Conservation (phyloP, 345 rosid species). For the Fremontodendron californicum region DNA sequence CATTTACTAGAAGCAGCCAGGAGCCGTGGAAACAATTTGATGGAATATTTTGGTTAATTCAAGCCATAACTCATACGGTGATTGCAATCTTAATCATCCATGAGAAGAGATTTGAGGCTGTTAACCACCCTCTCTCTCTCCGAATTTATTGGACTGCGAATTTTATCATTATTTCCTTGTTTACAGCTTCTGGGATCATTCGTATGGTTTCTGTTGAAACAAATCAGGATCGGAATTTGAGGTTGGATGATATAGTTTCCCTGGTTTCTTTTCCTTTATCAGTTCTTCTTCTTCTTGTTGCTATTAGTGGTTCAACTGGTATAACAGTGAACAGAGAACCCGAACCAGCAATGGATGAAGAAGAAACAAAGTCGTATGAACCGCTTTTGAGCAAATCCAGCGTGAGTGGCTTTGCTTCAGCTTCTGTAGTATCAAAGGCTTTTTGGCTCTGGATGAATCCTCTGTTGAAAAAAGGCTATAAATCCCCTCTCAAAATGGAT, state of each 20-base stretch:
- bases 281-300: slow-evolving; percentile 40
- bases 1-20: slow-evolving; percentile 34
- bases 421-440: slow-evolving; percentile 54
- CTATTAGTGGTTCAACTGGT: slow-evolving; percentile 75
- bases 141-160: slow-evolving; percentile 57
- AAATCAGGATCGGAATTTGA: slow-evolving; percentile 26
- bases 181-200: slow-evolving; percentile 49
- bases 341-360: slow-evolving; percentile 29
- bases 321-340: slow-evolving; percentile 28
- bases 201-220: slow-evolving; percentile 35
- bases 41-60: slow-evolving; percentile 60
- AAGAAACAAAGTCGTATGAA: slow-evolving; percentile 31
- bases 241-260: slow-evolving; percentile 55
- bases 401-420: slow-evolving; percentile 65
- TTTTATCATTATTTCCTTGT: slow-evolving; percentile 40
- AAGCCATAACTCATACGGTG: slow-evolving; percentile 65
- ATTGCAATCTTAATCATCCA: slow-evolving; percentile 61
- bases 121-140: slow-evolving; percentile 52
- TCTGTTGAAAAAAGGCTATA: slow-evolving; percentile 65
- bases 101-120: slow-evolving; percentile 62
- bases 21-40: slow-evolving; percentile 42
- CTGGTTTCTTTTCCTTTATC: slow-evolving; percentile 54
- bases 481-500: slow-evolving; percentile 63
- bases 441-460: slow-evolving; percentile 99
- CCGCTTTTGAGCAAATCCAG: slow-evolving; percentile 36